Evolutionary conservation across 116 monocot genomes (phyloP), one percentile per base, ranked within the genome.

Genomic region (Thalassia testudinum): DNA sequence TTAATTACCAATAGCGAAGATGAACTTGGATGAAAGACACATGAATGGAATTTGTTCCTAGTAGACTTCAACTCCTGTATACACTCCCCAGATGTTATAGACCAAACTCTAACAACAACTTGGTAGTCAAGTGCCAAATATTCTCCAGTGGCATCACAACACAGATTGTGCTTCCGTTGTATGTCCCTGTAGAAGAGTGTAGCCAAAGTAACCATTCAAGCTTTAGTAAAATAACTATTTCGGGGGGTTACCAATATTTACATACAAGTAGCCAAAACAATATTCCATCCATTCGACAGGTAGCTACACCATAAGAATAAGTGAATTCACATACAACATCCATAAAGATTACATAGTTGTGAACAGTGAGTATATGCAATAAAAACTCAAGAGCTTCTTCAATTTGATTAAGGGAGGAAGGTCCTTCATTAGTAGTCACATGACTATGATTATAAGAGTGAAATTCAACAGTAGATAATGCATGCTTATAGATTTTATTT

Each of bases 71-170:
- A 66, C 72, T 84, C 85, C 62, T 95, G 82, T 30, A 85, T 71
- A 65, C 84, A 79, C 13, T 81, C 79, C 48, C 87, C 79, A 22
- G 78, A 62, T 37, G 53, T 24, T 49, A 91, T 53, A 22, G 95
- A 88, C 95, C 95, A 95, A 0, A 95, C 84, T 53, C 80, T 81
- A 0, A 88, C 85, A 22, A 62, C 58, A 70, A 88, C 95, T 62
- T 78, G 76, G 57, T 85, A 76, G 49, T 82, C 88, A 34, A 85
- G 88, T 30, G 88, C 85, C 54, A 95, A 65, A 49, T 28, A 72
- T 12, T 88, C 88, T 37, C 88, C 95, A 54, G 64, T 85, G 49
- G 79, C 69, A 63, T 95, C 85, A 88, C 95, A 95, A 48, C 95
- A 95, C 56, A 34, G 73, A 81, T 25, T 59, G 60, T 26, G 88